phyloP scores from a whole-genome alignment of 129 eudicot species.

The Arctium minus region DNA sequence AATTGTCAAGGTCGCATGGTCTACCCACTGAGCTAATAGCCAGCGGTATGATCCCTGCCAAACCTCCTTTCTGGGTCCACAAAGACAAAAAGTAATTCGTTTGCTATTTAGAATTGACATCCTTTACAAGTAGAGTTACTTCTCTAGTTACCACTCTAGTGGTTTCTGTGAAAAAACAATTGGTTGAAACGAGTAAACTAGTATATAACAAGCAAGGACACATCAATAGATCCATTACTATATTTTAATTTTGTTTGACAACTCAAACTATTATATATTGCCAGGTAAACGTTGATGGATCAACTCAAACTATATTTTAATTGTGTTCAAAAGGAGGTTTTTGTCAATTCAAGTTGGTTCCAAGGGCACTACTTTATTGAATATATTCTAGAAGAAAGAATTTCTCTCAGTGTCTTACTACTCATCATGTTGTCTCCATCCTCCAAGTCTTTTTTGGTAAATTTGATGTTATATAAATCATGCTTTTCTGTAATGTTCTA shows the following conservation, averaged over 20 bases:
- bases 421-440: background rate
- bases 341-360: background rate
- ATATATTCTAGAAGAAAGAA: too few species aligned
- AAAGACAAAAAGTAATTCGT: too few species aligned
- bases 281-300: background rate
- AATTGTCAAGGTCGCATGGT: background rate
- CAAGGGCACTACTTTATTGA: too few species aligned
- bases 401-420: too few species aligned
- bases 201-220: background rate
- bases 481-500: slow-evolving; percentile 21
- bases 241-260: background rate
- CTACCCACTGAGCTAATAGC: too few species aligned
- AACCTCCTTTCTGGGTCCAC: too few species aligned
- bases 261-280: background rate
- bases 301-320: too few species aligned
- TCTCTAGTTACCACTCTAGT: background rate
- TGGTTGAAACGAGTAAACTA: background rate
- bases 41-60: too few species aligned
- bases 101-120: background rate
- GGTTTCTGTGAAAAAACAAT: too few species aligned
- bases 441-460: background rate
- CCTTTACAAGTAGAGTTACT: background rate
- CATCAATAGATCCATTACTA: background rate
- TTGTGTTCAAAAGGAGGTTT: background rate
- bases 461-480: background rate